Evolutionary conservation across 768 basidiomycete genomes (phyloP), one percentile per base, ranked within the genome.

Genomic region (Fomitopsis serialis): DNA sequence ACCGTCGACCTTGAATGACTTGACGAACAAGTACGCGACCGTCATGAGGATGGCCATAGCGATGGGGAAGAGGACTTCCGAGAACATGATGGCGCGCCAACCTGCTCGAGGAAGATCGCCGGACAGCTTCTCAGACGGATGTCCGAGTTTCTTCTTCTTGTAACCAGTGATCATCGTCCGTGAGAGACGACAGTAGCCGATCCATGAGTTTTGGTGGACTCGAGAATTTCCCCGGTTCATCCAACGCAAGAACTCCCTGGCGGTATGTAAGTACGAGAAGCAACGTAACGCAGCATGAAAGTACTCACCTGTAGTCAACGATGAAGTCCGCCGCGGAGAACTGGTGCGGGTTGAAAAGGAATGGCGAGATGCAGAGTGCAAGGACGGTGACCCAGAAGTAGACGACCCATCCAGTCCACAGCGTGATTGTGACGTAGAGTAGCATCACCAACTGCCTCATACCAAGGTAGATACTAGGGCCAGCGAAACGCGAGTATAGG

Each of bases 341-440:
- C 71, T 98, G 97, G 70, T 99, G 97, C n/a, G 97, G 97, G 68
- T 98, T 99, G 82, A 98, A 99, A 64, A 98, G 69, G 87, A 99
- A 99, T 8, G 97, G 97, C 27, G 96, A 87, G 58, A 98, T 72
- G 64, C 94, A 98, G 9, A 99, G 80, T 15, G 94, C 83, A 29
- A 94, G 75, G 57, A 95, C 92, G 42, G 96, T 94, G 51, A 98
- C 69, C 96, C 96, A 98, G 79, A 99, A 99, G 77, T 98, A 99
- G 68, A 94, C 87, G 63, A 98, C 70, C 69, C 89, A 96, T 2
- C 89, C 85, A 27, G 91, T 90, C 90, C 92, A 98, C 49, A 98
- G 72, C 24, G 92, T 78, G 69, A 98, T 70, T 23, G 97, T 96
- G 66, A 96, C 89, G 65, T 96, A 99, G 56, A 98, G 85, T 56